A percentile compares a stretch with the other conserved stretches of the same genome.
phyloP scores from a whole-genome alignment of 1,284 basidiomycete genomes.

The Moniliella sp. region DNA sequence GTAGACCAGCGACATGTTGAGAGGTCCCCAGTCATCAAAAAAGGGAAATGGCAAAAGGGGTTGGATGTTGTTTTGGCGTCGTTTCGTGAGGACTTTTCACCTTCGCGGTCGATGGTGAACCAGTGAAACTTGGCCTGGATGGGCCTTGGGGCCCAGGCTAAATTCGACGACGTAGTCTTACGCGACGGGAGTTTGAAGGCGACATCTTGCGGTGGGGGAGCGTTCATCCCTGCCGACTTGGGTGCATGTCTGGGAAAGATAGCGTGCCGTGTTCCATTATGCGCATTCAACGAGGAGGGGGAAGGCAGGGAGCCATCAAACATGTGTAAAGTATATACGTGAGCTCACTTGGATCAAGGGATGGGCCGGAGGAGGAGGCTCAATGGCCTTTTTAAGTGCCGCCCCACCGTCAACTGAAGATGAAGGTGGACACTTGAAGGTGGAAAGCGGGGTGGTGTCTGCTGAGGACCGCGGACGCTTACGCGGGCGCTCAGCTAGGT shows the following conservation, averaged over 20 bases:
- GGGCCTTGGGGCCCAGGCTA: conserved; percentile 2
- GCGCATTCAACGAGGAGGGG: background rate
- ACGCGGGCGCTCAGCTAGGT: no score
- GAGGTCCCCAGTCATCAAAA: conserved; percentile 47
- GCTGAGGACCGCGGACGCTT: no score
- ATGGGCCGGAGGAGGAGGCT: background rate
- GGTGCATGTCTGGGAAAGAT: no score
- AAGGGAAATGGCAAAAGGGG: conserved; percentile 68
- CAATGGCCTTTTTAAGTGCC: no score
- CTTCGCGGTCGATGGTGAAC: conserved; percentile 17
- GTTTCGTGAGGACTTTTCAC: no score
- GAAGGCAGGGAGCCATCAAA: conserved; percentile 1
- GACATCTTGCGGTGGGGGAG: background rate
- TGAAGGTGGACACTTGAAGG: no score
- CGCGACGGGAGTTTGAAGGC: no score
- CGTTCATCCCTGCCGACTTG: background rate
- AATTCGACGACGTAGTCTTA: background rate
- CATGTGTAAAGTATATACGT: conserved; percentile 2
- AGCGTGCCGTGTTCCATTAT: no score
- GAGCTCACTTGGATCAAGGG: conserved; percentile 1
- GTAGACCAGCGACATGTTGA: conserved; percentile 33
- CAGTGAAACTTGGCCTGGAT: conserved; percentile 14
- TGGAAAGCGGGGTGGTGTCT: no score
- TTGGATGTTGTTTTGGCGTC: no score
- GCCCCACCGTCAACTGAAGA: no score